A percentile compares a stretch with the other conserved stretches of the same genome.
Conservation (phyloP, 768 basidiomycete genomes). For the Trichaptum fuscoviolaceum region DNA sequence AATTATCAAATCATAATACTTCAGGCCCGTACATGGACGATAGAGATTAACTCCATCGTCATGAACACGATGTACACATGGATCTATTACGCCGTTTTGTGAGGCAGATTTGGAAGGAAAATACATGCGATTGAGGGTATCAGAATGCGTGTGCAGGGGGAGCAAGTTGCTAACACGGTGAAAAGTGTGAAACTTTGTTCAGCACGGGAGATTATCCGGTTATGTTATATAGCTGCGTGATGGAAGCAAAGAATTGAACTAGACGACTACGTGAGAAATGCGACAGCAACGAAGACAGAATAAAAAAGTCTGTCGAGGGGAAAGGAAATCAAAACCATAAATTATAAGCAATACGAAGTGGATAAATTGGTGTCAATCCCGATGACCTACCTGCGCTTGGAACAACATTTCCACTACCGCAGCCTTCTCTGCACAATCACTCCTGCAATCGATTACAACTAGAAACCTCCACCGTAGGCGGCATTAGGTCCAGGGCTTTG, state of each 20-base stretch:
- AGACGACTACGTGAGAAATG: background rate
- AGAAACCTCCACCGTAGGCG: constrained; percentile 31
- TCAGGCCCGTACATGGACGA: background rate
- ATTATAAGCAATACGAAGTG: background rate
- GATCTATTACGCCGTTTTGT: background rate
- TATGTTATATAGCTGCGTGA: background rate
- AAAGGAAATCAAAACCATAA: background rate
- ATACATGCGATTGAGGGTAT: background rate
- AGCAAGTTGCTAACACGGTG: background rate
- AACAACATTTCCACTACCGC: background rate
- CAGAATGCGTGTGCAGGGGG: background rate
- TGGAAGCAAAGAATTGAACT: background rate
- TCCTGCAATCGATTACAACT: background rate
- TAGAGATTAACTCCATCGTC: background rate
- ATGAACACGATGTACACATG: background rate
- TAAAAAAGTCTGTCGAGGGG: background rate
- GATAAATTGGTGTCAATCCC: background rate
- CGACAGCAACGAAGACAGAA: background rate
- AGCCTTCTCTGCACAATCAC: background rate
- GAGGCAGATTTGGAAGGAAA: background rate
- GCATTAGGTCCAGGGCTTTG: constrained; percentile 43
- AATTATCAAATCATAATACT: background rate
- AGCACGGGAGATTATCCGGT: background rate
- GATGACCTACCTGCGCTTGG: background rate
- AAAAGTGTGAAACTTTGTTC: background rate